Evolutionary conservation across 1,284 basidiomycete genomes (phyloP).

Genomic region (Termitomyces sp.): DNA sequence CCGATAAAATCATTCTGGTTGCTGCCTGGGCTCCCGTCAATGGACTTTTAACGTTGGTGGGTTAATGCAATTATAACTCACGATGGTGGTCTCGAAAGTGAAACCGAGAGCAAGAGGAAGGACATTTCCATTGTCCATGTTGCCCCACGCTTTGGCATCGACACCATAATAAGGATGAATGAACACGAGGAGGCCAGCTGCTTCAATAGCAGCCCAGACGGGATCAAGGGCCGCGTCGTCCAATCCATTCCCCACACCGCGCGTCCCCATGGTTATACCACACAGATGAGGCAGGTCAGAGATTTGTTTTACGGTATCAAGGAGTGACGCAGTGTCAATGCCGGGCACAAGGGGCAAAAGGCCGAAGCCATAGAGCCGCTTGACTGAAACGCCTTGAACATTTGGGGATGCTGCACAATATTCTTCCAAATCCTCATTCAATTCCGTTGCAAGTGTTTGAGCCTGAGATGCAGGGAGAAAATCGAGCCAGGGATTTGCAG

Average conservation of each 20-base stretch:
- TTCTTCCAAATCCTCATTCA: slow-evolving; percentile 73
- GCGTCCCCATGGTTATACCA: slow-evolving; percentile 79
- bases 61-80: slow-evolving; percentile 31
- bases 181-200: slow-evolving; percentile 68
- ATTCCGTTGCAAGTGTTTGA: slow-evolving; percentile 53
- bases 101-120: slow-evolving; percentile 82
- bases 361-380: slow-evolving; percentile 77
- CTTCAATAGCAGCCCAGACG: slow-evolving; percentile 70
- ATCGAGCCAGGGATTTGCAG: slow-evolving; percentile 87
- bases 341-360: slow-evolving; percentile 74
- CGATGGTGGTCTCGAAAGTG: slow-evolving; percentile 84
- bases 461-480: slow-evolving; percentile 72
- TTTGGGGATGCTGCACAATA: slow-evolving; percentile 67
- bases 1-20: slow-evolving; percentile 75
- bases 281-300: slow-evolving; percentile 61
- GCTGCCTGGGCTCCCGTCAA: slow-evolving; percentile 47
- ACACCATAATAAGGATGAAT: slow-evolving; percentile 82
- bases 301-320: slow-evolving; percentile 64
- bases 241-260: slow-evolving; percentile 72
- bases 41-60: neutral
- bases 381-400: slow-evolving; percentile 36
- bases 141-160: slow-evolving; percentile 62
- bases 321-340: slow-evolving; percentile 48
- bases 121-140: slow-evolving; percentile 77
- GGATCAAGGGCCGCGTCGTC: slow-evolving; percentile 75